Evolutionary conservation across 2,329 filamentous ascomycete species (phyloP).

Genomic region (Colletotrichum sidae): DNA sequence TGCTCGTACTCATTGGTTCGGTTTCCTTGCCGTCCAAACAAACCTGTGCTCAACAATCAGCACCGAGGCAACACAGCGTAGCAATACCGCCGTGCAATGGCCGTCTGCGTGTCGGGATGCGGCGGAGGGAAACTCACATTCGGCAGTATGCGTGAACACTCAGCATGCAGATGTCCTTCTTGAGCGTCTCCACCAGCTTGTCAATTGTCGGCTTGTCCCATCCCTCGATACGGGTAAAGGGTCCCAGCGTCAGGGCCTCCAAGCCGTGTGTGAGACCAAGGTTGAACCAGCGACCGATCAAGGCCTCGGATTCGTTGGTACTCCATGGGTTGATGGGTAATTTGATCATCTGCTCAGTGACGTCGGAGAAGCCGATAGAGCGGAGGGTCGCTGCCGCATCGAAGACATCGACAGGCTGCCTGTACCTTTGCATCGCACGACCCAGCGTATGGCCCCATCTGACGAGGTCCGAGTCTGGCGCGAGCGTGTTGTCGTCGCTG

Average conservation of each 20-base stretch:
- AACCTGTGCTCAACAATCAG: conserved; percentile 33
- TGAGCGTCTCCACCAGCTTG: conserved; percentile 71
- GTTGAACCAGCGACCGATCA: conserved; percentile 87
- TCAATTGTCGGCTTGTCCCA: conserved; percentile 73
- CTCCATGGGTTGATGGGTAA: conserved; percentile 83
- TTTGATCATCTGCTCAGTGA: conserved; percentile 75
- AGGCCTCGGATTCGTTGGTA: conserved; percentile 70
- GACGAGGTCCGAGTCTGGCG: conserved; percentile 66
- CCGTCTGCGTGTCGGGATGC: conserved; percentile 7
- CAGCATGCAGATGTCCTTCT: conserved; percentile 75
- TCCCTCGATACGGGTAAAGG: conserved; percentile 72
- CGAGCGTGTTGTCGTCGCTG: conserved; percentile 74
- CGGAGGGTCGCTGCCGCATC: conserved; percentile 65
- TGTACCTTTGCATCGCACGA: conserved; percentile 73
- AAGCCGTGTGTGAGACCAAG: conserved; percentile 79
- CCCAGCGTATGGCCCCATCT: conserved; percentile 78
- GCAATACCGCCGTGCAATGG: conserved; percentile 5
- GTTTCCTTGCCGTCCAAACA: conserved; percentile 40
- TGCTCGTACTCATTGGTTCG: conserved; percentile 30
- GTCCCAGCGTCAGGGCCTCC: conserved; percentile 78
- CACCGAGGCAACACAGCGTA: not conserved
- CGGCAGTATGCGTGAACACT: conserved; percentile 79
- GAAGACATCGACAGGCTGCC: conserved; percentile 73
- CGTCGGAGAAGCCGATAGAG: conserved; percentile 81
- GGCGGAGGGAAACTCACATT: conserved; percentile 68